Percentiles rank a stretch among this genome's conserved stretches.
These are phyloP conservation scores for Cryptococcus wingfieldii DNA, from an alignment of 1,284 basidiomycete species.

Conservation along the genomic window DNA sequence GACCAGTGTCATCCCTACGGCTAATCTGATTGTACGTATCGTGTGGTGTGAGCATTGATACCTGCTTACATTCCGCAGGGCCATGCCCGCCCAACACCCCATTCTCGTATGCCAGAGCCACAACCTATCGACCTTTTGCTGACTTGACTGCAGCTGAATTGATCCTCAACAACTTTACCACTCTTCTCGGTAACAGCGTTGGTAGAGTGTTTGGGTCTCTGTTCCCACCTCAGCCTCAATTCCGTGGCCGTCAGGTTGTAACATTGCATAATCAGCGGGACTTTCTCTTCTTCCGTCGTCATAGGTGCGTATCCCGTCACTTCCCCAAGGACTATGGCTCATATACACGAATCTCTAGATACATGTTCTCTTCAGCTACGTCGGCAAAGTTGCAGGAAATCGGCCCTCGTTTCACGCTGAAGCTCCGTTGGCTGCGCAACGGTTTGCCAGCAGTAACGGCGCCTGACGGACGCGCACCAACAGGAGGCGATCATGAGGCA, in stretches of 20 bases:
- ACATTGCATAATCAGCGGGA: conserved; percentile 97
- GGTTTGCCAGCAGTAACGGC: conserved; percentile 71
- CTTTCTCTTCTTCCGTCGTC: conserved; percentile 94
- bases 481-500: conserved; percentile 58
- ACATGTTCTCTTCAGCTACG: conserved; percentile 84
- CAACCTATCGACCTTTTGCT: neutral
- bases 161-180: conserved; percentile 92
- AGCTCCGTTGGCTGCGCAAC: conserved; percentile 82
- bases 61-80: conserved; percentile 56
- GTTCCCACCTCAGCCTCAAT: conserved; percentile 91
- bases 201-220: conserved; percentile 92
- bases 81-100: conserved; percentile 85
- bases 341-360: conserved; percentile 53
- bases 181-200: conserved; percentile 85
- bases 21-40: conserved; percentile 72
- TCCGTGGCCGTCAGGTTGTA: conserved; percentile 94
- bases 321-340: neutral
- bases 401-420: conserved; percentile 93
- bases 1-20: conserved; percentile 77
- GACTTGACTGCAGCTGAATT: conserved; percentile 61
- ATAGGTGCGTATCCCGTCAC: conserved; percentile 58
- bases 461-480: conserved; percentile 43
- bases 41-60: conserved; percentile 54
- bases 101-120: conserved; percentile 59
- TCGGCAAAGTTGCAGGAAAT: conserved; percentile 96